phyloP scores from a whole-genome alignment of 1,284 basidiomycete species.

The Ganoderma sp. region DNA sequence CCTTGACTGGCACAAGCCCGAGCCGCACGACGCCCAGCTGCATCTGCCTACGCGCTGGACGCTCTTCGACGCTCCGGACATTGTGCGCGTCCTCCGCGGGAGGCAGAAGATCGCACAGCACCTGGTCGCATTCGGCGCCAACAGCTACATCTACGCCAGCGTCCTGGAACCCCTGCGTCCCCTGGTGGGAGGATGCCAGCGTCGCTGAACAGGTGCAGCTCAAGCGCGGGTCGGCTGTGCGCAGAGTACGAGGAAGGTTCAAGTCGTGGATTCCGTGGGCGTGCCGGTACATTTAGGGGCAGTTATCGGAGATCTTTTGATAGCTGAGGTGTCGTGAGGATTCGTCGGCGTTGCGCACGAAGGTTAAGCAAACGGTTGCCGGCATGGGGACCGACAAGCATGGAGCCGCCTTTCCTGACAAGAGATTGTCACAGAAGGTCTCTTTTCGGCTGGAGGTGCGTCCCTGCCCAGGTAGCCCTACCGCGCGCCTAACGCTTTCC shows the following conservation, averaged over 20 bases:
- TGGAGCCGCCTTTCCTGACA: no score
- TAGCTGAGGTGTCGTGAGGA: background rate
- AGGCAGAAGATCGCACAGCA: background rate
- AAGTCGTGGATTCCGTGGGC: background rate
- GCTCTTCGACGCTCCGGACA: background rate
- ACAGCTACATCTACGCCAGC: background rate
- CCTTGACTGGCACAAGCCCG: constrained; percentile 14
- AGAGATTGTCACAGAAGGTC: no score
- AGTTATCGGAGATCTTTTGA: background rate
- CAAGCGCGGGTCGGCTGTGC: background rate
- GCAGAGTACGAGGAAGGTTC: background rate
- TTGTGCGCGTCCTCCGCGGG: background rate
- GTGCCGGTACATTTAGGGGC: background rate
- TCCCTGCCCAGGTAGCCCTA: no score
- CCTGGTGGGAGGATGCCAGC: background rate
- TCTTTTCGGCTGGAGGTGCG: no score
- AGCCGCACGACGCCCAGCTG: background rate
- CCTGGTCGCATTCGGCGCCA: no score
- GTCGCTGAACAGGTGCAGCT: background rate
- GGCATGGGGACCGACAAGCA: no score
- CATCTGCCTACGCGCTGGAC: no score
- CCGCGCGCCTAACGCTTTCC: no score
- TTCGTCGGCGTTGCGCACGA: background rate
- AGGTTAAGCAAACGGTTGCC: no score
- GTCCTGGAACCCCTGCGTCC: background rate